These are phyloP conservation scores for Yamadazyma philogaea DNA, from an alignment of 805 yeast genomes.

Conservation along the genomic window DNA sequence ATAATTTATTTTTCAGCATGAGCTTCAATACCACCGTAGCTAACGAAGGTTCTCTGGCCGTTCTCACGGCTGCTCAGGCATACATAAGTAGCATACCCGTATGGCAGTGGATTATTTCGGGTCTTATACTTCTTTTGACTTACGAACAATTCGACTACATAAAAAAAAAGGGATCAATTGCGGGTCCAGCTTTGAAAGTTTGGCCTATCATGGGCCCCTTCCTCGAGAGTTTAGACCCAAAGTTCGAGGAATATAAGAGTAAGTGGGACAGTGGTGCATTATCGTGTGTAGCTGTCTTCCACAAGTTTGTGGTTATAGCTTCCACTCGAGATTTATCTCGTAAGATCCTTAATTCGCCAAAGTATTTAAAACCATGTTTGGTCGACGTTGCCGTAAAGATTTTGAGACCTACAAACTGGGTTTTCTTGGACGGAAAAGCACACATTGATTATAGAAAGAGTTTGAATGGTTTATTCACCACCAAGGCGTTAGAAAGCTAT, in stretches of 20 bases:
- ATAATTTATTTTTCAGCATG: constrained; percentile 1
- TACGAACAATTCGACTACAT: constrained; percentile 82
- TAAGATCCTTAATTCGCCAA: constrained; percentile 79
- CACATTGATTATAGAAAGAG: constrained; percentile 92
- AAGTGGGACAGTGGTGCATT: constrained; percentile 95
- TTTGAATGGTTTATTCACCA: constrained; percentile 84
- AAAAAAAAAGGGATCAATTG: constrained; percentile 78
- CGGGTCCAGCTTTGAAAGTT: constrained; percentile 81
- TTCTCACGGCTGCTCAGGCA: background rate
- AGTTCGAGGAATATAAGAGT: constrained; percentile 86
- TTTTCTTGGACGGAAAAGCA: constrained; percentile 91
- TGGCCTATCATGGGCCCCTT: constrained; percentile 98
- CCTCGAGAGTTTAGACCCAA: constrained; percentile 89
- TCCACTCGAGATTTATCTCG: constrained; percentile 84
- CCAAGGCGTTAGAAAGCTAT: constrained; percentile 76
- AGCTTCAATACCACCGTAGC: background rate
- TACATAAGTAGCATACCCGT: constrained; percentile 1
- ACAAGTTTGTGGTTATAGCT: constrained; percentile 94
- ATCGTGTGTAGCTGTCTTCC: constrained; percentile 96
- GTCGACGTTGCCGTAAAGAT: constrained; percentile 96
- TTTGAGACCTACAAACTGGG: constrained; percentile 96
- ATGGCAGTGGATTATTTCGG: constrained; percentile 47
- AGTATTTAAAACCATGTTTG: constrained; percentile 93
- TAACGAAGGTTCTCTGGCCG: background rate
- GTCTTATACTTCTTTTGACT: constrained; percentile 46